Base-by-base conservation (phyloP, 2,329 filamentous ascomycete genomes). In the Paecilomyces dactylethromorphus region DNA sequence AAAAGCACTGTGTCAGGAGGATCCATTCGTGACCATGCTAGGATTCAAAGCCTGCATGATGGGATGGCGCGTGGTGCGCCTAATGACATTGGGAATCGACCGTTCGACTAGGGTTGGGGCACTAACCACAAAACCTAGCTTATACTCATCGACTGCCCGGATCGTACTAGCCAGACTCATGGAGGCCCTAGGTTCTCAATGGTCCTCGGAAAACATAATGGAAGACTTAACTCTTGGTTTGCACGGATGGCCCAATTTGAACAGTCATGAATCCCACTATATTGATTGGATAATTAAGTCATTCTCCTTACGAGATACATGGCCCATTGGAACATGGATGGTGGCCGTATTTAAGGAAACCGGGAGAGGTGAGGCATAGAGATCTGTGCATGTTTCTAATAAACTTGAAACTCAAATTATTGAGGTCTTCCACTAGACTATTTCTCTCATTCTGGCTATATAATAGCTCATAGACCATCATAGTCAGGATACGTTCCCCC, bases 401-500 rank as follows among this genome's bases (percentile, higher is more conserved):
- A 26, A 26, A 3, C 5, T 26, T 3, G 5, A 26, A 26, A 26
- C 24, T 26, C 24, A 3, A 5, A 3, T 5, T 26, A 26, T 5
- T 3, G 24, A 26, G 24, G 24, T 26, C 24, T 5, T 26, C 24
- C 24, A 26, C 3, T 26, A 26, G 24, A 26, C 24, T 5, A 26
- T 26, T 26, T 26, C 24, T 26, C 24, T 26, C 24, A 26, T 26
- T 26, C 24, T 26, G 24, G 3, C 24, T 26, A 26, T 26, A 26
- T 26, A 39, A 45, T 12, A 3, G n/a, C 32, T 18, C 45, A 55
- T 31, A 55, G 32, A 12, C 54, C 54, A 22, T 55, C 54, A 39
- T 55, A 55, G 15, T 55, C 54, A 35, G 54, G 54, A 18, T 55
- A 55, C 12, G 54, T 55, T 15, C 54, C 54, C n/a, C 54, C 54